phyloP scores from a whole-genome alignment of 2,329 filamentous ascomycete genomes.

The Venturia nashicola region DNA sequence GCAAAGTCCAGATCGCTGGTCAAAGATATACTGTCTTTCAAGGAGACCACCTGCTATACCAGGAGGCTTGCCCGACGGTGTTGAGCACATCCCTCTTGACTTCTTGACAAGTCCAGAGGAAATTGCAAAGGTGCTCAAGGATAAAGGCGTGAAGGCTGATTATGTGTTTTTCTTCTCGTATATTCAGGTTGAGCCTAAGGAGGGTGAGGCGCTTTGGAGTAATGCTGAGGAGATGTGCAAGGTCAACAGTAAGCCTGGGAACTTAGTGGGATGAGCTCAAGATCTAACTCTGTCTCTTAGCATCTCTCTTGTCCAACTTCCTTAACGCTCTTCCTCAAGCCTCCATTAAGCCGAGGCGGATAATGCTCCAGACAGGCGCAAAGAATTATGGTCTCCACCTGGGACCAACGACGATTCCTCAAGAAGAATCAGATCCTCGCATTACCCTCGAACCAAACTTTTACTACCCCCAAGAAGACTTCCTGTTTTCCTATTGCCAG shows the following conservation, averaged over 20 bases:
- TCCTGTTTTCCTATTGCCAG: slow-evolving; percentile 31
- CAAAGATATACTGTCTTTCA: slow-evolving; percentile 38
- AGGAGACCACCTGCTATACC: slow-evolving; percentile 32
- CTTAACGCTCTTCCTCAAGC: slow-evolving; percentile 30
- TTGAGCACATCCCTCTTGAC: slow-evolving; percentile 31
- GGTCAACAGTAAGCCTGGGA: slow-evolving; percentile 28
- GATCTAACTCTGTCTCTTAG: neutral
- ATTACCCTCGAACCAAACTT: slow-evolving; percentile 37
- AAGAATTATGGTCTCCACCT: slow-evolving; percentile 42
- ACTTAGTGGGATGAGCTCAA: slow-evolving; percentile 14
- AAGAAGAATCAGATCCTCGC: slow-evolving; percentile 34
- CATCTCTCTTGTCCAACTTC: slow-evolving; percentile 35
- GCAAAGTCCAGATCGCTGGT: slow-evolving; percentile 36
- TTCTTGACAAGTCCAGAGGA: slow-evolving; percentile 25
- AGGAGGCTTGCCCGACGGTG: slow-evolving; percentile 24
- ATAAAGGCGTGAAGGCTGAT: slow-evolving; percentile 23
- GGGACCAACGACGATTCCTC: slow-evolving; percentile 30
- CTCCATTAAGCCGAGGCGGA: slow-evolving; percentile 31
- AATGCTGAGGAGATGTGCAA: slow-evolving; percentile 37
- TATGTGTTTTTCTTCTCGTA: slow-evolving; percentile 45
- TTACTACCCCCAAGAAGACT: slow-evolving; percentile 43
- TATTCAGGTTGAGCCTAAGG: slow-evolving; percentile 36
- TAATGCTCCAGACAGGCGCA: slow-evolving; percentile 39
- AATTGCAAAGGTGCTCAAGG: slow-evolving; percentile 23
- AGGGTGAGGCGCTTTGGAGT: slow-evolving; percentile 33